Evolutionary conservation across 179 eudicot genomes (phyloP), one percentile per base, ranked within the genome.

Genomic region (Actinidia polygama): DNA sequence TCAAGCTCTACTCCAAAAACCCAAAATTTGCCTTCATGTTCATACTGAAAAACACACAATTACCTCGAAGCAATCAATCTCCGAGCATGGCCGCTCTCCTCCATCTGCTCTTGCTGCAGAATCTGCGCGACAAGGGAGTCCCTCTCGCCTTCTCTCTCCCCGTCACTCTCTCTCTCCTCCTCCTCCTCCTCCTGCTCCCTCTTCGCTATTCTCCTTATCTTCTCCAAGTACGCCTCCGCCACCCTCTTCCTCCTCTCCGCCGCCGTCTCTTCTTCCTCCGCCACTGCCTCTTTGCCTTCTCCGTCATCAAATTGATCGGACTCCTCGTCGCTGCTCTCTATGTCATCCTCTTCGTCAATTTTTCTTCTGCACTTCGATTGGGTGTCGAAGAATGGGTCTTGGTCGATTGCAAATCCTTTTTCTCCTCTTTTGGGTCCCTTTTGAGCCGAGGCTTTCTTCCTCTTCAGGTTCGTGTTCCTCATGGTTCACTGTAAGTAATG

Each of bases 21-120:
- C n/a, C n/a, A n/a, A 12, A 78, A 47, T 51, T 30, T 68, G 54
- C 24, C 21, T 46, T 18, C 62, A 54, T 1, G 14, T 74, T 15
- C 2, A 10, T 2, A 23, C 5, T 73, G 3, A 16, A 36, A 66
- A 16, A 61, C 15, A 46, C 8, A 67, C 4, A 10, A 5, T 84
- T 82, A 96, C 99, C 92, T 92, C 0, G 94, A 88, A 89, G 98
- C 98, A 67, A 96, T 85, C 8, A 84, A 81, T 84, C 90, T 85
- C 1, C 98, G 88, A 67, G 83, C 83, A 4, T 98, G 92, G 1
- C 99, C 99, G 49, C 95, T 95, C 14, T 95, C 98, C 68, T 95
- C 98, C 10, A 95, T 87, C 83, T 96, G 98, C 84, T 95, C 87
- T 71, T 93, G 89, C 86, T 87, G 87, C 91, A 96, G 88, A 77